Evolutionary conservation across 257 asterid genomes (phyloP).

Genomic region (Solanum commersonii): DNA sequence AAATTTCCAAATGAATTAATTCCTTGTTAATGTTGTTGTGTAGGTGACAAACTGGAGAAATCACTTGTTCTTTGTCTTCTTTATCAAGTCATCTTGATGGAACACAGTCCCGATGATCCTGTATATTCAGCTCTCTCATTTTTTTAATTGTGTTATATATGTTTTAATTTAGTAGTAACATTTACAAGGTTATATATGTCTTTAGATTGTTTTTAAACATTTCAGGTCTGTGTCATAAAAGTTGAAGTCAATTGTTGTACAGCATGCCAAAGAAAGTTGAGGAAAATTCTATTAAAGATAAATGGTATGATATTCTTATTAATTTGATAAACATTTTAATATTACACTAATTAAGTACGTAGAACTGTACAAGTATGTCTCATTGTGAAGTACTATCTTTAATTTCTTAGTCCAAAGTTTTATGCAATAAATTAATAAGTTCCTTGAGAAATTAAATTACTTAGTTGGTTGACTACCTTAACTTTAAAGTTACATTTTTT

Average conservation of each 20-base stretch:
- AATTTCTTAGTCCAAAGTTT: neutral
- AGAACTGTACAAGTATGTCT: neutral
- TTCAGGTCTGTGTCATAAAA: conserved; percentile 6
- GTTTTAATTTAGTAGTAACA: neutral
- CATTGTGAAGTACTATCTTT: neutral
- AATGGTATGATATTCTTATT: neutral
- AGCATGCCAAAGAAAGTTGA: neutral
- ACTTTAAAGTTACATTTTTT: neutral
- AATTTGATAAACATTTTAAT: neutral
- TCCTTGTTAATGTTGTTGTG: neutral
- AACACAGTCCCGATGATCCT: neutral
- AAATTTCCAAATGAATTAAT: neutral
- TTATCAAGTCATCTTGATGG: neutral
- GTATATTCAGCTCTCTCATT: neutral
- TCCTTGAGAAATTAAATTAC: too few species aligned
- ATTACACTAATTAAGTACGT: neutral
- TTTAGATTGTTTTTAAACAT: neutral
- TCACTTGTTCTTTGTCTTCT: neutral
- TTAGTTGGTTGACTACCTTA: too few species aligned
- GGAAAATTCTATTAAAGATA: neutral
- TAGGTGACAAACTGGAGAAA: neutral
- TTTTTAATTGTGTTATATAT: neutral
- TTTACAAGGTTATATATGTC: neutral
- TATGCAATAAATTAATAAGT: neutral
- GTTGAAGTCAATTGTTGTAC: conserved; percentile 4